These are phyloP conservation scores for Fusarium anguioides DNA, from an alignment of 2,329 filamentous ascomycete species.

Conservation along the genomic window DNA sequence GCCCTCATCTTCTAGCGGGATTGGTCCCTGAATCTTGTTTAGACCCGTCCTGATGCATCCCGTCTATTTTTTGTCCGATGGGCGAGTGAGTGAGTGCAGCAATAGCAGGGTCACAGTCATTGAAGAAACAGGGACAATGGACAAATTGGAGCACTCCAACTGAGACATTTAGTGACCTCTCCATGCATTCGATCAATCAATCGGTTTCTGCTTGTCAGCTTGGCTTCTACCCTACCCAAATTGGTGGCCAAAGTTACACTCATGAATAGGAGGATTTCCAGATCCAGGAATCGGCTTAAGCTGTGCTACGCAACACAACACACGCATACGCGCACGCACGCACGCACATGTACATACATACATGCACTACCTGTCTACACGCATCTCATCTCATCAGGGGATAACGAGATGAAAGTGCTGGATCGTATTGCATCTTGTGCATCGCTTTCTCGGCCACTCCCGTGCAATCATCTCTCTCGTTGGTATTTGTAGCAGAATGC, in stretches of 20 bases:
- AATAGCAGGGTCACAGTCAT: slow-evolving; percentile 24
- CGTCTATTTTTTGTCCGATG: slow-evolving; percentile 23
- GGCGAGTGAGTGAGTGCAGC: slow-evolving; percentile 13
- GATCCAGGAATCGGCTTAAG: slow-evolving; percentile 34
- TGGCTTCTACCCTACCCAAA: background rate
- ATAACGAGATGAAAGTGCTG: slow-evolving; percentile 31
- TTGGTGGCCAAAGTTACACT: too few relatives aligned
- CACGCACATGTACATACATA: slow-evolving; percentile 2
- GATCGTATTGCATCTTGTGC: slow-evolving; percentile 41
- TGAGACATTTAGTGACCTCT: slow-evolving; percentile 39
- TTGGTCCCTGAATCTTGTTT: slow-evolving; percentile 34
- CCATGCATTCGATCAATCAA: slow-evolving; percentile 27
- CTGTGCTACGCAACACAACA: slow-evolving; percentile 39
- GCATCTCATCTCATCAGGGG: background rate
- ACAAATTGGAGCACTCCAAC: slow-evolving; percentile 38
- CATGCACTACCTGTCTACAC: background rate
- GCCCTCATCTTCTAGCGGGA: slow-evolving; percentile 38
- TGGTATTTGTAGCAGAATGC: slow-evolving; percentile 27
- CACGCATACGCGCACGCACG: slow-evolving; percentile 1
- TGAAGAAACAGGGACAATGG: slow-evolving; percentile 18
- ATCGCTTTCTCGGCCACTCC: slow-evolving; percentile 39
- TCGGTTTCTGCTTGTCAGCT: slow-evolving; percentile 21
- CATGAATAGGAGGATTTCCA: slow-evolving; percentile 32
- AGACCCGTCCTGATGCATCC: slow-evolving; percentile 42
- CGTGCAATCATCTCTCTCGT: slow-evolving; percentile 30